Conservation (phyloP, 257 asterid genomes). For the Ligustrum vulgare region DNA sequence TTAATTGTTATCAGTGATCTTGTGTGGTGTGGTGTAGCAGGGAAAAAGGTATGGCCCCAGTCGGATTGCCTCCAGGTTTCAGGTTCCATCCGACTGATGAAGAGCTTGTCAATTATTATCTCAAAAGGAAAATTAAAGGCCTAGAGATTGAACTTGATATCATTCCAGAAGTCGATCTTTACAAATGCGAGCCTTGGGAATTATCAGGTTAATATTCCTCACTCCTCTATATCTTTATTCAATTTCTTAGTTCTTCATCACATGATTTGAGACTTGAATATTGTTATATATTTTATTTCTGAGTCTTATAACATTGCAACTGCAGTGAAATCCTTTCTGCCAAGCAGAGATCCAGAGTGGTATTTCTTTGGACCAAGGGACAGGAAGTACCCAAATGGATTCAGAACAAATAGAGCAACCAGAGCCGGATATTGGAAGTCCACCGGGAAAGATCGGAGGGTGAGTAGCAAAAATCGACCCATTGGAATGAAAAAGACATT, state of each 20-base stretch:
- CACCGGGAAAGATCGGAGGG: slow-evolving; percentile 88
- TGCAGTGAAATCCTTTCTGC: slow-evolving; percentile 90
- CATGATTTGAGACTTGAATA: not conserved
- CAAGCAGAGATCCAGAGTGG: slow-evolving; percentile 98
- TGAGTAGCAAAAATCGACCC: slow-evolving; percentile 63
- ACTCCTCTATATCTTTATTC: not conserved
- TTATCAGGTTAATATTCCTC: slow-evolving; percentile 57
- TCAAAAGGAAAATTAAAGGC: slow-evolving; percentile 84
- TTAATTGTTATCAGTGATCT: slow-evolving; percentile 4
- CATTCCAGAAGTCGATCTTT: slow-evolving; percentile 94
- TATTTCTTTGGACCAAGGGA: slow-evolving; percentile 96
- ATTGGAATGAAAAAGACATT: slow-evolving; percentile 95
- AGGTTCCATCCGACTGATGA: slow-evolving; percentile 96
- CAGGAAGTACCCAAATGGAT: slow-evolving; percentile 92
- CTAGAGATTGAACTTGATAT: slow-evolving; percentile 86
- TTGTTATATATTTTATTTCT: not conserved
- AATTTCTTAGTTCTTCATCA: not conserved
- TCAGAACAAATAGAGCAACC: slow-evolving; percentile 88
- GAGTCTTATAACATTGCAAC: not conserved
- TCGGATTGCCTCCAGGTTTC: slow-evolving; percentile 95
- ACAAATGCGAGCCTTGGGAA: slow-evolving; percentile 99
- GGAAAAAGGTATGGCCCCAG: slow-evolving; percentile 64
- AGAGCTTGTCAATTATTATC: slow-evolving; percentile 89
- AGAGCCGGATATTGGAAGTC: slow-evolving; percentile 97
- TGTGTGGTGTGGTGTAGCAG: slow-evolving; percentile 18